Percentiles rank a stretch among this genome's conserved stretches.
Conservation (phyloP, 2,329 filamentous ascomycete genomes). For the Stachybotrys chlorohalonatus region DNA sequence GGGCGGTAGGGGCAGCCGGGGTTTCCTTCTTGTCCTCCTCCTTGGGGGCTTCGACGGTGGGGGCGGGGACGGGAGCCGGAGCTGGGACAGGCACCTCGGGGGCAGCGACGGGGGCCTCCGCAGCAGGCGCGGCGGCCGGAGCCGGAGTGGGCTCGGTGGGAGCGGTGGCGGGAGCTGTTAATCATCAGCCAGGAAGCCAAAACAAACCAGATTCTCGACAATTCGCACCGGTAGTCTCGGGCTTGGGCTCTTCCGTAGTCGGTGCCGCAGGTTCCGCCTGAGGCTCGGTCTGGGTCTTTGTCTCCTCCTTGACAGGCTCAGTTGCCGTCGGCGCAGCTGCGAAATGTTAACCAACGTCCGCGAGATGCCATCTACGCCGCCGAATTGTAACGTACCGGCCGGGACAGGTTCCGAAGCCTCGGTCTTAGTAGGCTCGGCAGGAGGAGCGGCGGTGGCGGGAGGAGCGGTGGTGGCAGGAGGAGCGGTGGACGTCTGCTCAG, state of each 20-base stretch:
- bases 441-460: constrained; percentile 8
- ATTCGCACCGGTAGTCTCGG: constrained; percentile 13
- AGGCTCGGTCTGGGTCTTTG: constrained; percentile 14
- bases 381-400: constrained; percentile 15
- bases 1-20: constrained; percentile 11
- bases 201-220: constrained; percentile 1
- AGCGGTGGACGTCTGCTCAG: constrained; percentile 13
- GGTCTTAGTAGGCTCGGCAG: constrained; percentile 23
- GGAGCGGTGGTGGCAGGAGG: constrained; percentile 12
- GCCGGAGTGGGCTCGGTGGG: constrained; percentile 17
- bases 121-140: constrained; percentile 9
- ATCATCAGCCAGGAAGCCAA: neutral
- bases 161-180: constrained; percentile 14
- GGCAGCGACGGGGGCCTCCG: constrained; percentile 15
- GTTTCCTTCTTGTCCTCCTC: constrained; percentile 15
- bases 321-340: constrained; percentile 14
- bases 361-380: neutral
- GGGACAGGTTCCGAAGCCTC: constrained; percentile 21
- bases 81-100: constrained; percentile 12
- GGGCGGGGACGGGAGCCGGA: constrained; percentile 6
- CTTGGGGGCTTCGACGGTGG: constrained; percentile 9
- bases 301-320: constrained; percentile 16
- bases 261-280: constrained; percentile 10
- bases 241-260: constrained; percentile 14
- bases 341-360: constrained; percentile 5